Percentiles rank a stretch among this genome's conserved stretches.
Conservation (phyloP, 2,329 filamentous ascomycete genomes). For the Ceratocystis lukuohia region DNA sequence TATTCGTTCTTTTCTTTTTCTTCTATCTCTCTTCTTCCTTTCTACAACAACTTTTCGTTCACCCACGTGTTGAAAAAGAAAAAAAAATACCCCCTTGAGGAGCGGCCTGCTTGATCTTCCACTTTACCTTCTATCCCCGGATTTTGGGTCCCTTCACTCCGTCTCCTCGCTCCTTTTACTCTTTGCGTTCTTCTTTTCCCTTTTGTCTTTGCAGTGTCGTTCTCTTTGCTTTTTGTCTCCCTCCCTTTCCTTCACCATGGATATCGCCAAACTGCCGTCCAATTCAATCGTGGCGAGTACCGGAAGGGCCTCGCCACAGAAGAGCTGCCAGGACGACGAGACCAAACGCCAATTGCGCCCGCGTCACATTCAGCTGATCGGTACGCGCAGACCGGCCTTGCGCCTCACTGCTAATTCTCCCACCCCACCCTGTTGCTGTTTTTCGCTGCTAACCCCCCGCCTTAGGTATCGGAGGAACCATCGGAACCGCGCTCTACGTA, state of each 20-base stretch:
- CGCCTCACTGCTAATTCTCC: background rate
- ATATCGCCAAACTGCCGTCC: background rate
- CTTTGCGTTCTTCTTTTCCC: background rate
- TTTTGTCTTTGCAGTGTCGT: background rate
- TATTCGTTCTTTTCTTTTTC: background rate
- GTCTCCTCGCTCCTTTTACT: background rate
- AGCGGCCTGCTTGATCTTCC: background rate
- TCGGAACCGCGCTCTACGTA: constrained; percentile 48
- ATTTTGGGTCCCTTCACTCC: background rate
- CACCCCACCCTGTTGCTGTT: background rate
- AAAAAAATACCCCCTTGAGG: background rate
- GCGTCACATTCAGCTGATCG: constrained; percentile 44
- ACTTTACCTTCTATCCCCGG: background rate
- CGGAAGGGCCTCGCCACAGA: background rate
- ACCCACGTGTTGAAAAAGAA: background rate
- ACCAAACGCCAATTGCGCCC: constrained; percentile 42
- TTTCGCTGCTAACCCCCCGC: background rate
- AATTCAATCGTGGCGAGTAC: background rate
- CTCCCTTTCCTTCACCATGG: background rate
- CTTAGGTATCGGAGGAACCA: constrained; percentile 48
- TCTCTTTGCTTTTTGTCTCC: background rate
- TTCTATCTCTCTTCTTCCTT: background rate
- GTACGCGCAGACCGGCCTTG: background rate
- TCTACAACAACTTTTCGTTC: background rate
- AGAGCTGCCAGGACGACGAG: constrained; percentile 16